A percentile compares a stretch with the other conserved stretches of the same genome.
Evolutionary conservation across 768 basidiomycete species (phyloP).

Genomic region (Phaeolepiota aurea): DNA sequence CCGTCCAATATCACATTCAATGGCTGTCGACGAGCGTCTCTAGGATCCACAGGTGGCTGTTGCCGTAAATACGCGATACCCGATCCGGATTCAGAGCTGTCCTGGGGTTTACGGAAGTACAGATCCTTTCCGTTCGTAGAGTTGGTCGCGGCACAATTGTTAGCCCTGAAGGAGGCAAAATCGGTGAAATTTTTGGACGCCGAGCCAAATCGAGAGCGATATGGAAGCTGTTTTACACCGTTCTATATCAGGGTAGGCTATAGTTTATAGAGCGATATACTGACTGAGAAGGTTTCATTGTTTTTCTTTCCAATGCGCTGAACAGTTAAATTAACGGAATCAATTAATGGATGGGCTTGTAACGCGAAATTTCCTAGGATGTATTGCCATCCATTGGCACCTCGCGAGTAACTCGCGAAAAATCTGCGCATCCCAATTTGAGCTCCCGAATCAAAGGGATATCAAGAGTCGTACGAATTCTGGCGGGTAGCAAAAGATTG

Average conservation of each 20-base stretch:
- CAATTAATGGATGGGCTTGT: slow-evolving; percentile 40
- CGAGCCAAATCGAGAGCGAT: slow-evolving; percentile 44
- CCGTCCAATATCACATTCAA: slow-evolving; percentile 44
- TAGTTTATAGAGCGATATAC: slow-evolving; percentile 9
- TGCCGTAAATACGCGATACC: slow-evolving; percentile 31
- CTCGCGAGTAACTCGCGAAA: slow-evolving; percentile 34
- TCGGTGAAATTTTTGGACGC: slow-evolving; percentile 39
- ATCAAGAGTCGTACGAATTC: slow-evolving; percentile 32
- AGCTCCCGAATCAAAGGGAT: no score
- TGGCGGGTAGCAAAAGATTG: slow-evolving; percentile 44
- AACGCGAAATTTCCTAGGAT: slow-evolving; percentile 49
- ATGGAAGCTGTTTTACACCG: slow-evolving; percentile 36
- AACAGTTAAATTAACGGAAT: slow-evolving; percentile 39
- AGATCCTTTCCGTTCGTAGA: slow-evolving; percentile 41
- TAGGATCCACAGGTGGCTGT: slow-evolving; percentile 22
- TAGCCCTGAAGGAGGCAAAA: slow-evolving; percentile 35
- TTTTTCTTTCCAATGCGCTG: slow-evolving; percentile 27
- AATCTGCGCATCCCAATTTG: no score
- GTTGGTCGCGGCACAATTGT: slow-evolving; percentile 40
- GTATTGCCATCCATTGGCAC: slow-evolving; percentile 30
- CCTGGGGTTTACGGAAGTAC: slow-evolving; percentile 11
- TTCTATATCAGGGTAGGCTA: background rate
- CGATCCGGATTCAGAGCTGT: no score
- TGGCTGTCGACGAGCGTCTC: slow-evolving; percentile 25
- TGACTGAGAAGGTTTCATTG: slow-evolving; percentile 37